Evolutionary conservation across 148 eudicot genomes (phyloP).

Genomic region (Mesembryanthemum crystallinum): DNA sequence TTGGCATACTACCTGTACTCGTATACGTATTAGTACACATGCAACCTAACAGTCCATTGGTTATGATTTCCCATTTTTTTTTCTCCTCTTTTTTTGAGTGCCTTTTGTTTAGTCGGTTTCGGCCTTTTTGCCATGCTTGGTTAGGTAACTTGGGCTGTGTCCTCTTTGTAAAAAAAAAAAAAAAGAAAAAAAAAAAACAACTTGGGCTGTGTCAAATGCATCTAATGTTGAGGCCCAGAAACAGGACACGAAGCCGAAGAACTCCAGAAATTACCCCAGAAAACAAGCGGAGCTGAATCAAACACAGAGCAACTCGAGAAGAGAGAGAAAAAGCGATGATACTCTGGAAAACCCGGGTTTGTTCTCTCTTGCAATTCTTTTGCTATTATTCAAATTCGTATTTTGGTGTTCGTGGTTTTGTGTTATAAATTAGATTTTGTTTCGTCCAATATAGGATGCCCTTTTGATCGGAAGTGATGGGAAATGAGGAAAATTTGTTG

Average conservation of each 20-base stretch:
- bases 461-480: not conserved
- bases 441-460: not conserved
- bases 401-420: not conserved
- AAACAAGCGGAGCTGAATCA: not conserved
- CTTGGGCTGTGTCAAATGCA: not conserved
- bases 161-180: no score
- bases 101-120: no score
- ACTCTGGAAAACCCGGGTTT: constrained; percentile 58
- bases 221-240: not conserved
- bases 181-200: no score
- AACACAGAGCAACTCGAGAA: no score
- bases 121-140: no score
- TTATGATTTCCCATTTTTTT: no score
- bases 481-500: no score
- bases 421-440: not conserved
- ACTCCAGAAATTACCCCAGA: constrained; percentile 3
- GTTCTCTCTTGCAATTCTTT: not conserved
- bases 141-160: no score
- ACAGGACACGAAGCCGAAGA: not conserved
- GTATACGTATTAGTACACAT: no score
- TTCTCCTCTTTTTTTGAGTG: no score
- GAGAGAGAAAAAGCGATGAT: constrained; percentile 31
- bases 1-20: no score
- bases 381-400: not conserved
- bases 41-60: no score